Conservation (phyloP, 1,284 basidiomycete genomes). For the Kwoniella shivajii region DNA sequence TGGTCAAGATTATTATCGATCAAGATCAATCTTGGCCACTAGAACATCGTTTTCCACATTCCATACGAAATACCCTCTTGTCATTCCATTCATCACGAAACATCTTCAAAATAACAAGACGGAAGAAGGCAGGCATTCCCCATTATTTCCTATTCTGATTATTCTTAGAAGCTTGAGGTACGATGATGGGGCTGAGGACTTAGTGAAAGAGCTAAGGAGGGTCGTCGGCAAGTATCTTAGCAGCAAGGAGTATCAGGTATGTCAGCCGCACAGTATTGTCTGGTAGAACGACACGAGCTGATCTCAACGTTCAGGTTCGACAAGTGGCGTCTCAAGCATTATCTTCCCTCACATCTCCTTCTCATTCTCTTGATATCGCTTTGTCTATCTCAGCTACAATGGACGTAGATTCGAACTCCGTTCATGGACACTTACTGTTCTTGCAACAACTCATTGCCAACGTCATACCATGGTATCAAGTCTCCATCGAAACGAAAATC, state of each 20-base stretch:
- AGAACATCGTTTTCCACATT: slow-evolving; percentile 42
- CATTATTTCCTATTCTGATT: slow-evolving; percentile 50
- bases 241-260: slow-evolving; percentile 43
- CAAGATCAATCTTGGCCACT: slow-evolving; percentile 31
- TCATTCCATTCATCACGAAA: slow-evolving; percentile 38
- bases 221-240: slow-evolving; percentile 33
- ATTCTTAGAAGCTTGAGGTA: slow-evolving; percentile 46
- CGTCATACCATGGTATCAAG: slow-evolving; percentile 31
- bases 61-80: slow-evolving; percentile 39
- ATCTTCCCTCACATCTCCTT: slow-evolving; percentile 38
- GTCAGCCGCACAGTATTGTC: not conserved
- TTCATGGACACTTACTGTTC: slow-evolving; percentile 42
- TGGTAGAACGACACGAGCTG: not conserved
- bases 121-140: slow-evolving; percentile 31
- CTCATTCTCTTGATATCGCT: slow-evolving; percentile 20
- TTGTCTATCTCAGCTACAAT: slow-evolving; percentile 5
- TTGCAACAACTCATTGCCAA: slow-evolving; percentile 34
- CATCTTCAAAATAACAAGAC: slow-evolving; percentile 15
- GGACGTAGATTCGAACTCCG: slow-evolving; percentile 26
- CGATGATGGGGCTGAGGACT: slow-evolving; percentile 24
- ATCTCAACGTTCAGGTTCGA: slow-evolving; percentile 29
- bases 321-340: slow-evolving; percentile 49
- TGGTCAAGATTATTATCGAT: slow-evolving; percentile 34
- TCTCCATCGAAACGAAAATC: not conserved
- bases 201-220: slow-evolving; percentile 27